phyloP scores from a whole-genome alignment of 495 filamentous ascomycete species.

The Daldinia vernicosa region DNA sequence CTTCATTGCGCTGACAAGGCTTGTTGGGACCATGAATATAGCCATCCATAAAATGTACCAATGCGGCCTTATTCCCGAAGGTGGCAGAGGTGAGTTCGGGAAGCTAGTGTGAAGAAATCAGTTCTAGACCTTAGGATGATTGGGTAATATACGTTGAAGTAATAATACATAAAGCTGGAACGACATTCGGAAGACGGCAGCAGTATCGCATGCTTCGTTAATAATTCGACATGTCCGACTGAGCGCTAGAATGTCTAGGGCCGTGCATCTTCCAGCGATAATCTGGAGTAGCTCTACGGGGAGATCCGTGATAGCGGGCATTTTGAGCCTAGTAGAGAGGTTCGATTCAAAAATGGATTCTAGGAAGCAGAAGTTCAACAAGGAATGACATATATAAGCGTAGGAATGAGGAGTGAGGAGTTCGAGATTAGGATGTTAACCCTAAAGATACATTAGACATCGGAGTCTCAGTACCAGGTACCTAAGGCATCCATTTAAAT shows the following conservation, averaged over 20 bases:
- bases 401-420: neutral
- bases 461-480: no score
- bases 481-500: neutral
- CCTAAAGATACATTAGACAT: neutral
- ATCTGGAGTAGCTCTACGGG: slow-evolving; percentile 30
- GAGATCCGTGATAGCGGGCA: slow-evolving; percentile 13
- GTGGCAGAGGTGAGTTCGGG: slow-evolving; percentile 23
- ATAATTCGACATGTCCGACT: slow-evolving; percentile 28
- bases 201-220: slow-evolving; percentile 15
- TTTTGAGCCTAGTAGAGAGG: neutral
- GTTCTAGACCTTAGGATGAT: neutral
- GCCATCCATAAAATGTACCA: slow-evolving; percentile 23
- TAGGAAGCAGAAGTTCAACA: neutral
- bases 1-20: slow-evolving; percentile 30
- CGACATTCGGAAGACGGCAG: slow-evolving; percentile 30
- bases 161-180: slow-evolving; percentile 28
- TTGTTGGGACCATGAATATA: slow-evolving; percentile 29
- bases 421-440: neutral
- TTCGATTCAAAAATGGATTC: neutral
- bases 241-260: slow-evolving; percentile 28
- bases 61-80: slow-evolving; percentile 8
- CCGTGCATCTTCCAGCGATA: slow-evolving; percentile 26
- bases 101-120: slow-evolving; percentile 18
- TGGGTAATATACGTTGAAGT: neutral
- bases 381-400: neutral